Base-by-base conservation (phyloP, 805 yeast genomes). In the Yamadazyma akitaensis region DNA sequence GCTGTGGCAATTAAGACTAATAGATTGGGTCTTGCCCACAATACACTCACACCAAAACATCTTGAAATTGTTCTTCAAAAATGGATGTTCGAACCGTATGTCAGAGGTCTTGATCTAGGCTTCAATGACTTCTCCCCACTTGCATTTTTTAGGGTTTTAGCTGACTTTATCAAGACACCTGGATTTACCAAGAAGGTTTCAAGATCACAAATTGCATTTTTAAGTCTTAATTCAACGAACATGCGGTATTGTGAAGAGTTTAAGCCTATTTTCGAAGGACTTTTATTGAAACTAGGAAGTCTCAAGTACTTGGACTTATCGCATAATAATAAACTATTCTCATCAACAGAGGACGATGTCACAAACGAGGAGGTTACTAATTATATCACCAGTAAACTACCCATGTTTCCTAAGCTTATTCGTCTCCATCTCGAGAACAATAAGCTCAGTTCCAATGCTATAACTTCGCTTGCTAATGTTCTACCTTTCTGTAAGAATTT, bases 91-190 rank as follows among this genome's bases (percentile, higher is more conserved):
- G 50, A 63, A 64, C 62, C 57, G 67, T 55, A 67, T 24, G 75
- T 82, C 5, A 60, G 81, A 52, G 97, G 97, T 3, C 63, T 91
- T 5, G 97, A 90, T 68, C 57, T 91, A 17, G 95, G 96, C 2
- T 91, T 84, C 58, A 91, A 91, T 60, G 91, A 88, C 60, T 65
- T 85, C 47, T 72, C 73, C 61, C 34, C 56, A 1, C 13, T 16
- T 28, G 58, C 60, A 2, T 62, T 61, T 48, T 48, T 76, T 43
- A 62, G 60, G 26, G 71, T 73, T 10, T 59, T 77, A 19, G 58
- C 70, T 36, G 75, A 73, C 1, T 62, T 59, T 19, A 49, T 49
- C 33, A 58, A 52, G 24, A 41, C 40, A 17, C 54, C 59, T 2
- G 58, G 51, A 9, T 61, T 61, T 39, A 55, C 50, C 1, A 45